These are phyloP conservation scores for Rachicladosporium sp. DNA, from an alignment of 2,329 filamentous ascomycete genomes.

Conservation along the genomic window DNA sequence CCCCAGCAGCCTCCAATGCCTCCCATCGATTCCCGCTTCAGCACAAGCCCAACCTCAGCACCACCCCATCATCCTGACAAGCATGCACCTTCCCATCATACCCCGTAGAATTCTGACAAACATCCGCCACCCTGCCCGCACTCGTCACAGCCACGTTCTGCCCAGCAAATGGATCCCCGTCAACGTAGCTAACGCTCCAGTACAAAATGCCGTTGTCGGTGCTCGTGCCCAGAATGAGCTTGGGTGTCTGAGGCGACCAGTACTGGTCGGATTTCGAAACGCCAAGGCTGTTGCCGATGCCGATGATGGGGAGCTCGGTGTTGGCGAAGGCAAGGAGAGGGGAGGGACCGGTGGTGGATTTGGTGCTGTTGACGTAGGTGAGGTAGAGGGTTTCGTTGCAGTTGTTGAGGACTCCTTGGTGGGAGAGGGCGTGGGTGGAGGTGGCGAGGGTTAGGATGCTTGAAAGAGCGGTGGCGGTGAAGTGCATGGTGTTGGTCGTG, in stretches of 20 bases:
- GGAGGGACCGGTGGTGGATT: constrained; percentile 8
- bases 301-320: constrained; percentile 12
- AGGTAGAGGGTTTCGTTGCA: constrained; percentile 17
- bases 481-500: constrained; percentile 11
- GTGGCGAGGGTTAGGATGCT: constrained; percentile 5
- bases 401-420: constrained; percentile 15
- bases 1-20: too few relatives aligned
- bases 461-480: constrained; percentile 5
- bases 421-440: constrained; percentile 8
- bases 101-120: constrained; percentile 5
- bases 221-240: constrained; percentile 17
- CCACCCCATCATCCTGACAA: constrained; percentile 12
- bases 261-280: constrained; percentile 16
- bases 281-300: constrained; percentile 20
- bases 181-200: constrained; percentile 17
- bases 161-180: constrained; percentile 17
- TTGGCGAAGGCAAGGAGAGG: constrained; percentile 10
- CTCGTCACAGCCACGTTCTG: constrained; percentile 12
- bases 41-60: constrained; percentile 12
- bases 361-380: constrained; percentile 14
- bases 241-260: constrained; percentile 13
- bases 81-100: constrained; percentile 10
- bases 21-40: not conserved
- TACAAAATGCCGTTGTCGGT: constrained; percentile 13
- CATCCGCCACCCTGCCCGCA: constrained; percentile 1